phyloP scores from a whole-genome alignment of 306 rosid genomes.

The Ammopiptanthus mongolicus region DNA sequence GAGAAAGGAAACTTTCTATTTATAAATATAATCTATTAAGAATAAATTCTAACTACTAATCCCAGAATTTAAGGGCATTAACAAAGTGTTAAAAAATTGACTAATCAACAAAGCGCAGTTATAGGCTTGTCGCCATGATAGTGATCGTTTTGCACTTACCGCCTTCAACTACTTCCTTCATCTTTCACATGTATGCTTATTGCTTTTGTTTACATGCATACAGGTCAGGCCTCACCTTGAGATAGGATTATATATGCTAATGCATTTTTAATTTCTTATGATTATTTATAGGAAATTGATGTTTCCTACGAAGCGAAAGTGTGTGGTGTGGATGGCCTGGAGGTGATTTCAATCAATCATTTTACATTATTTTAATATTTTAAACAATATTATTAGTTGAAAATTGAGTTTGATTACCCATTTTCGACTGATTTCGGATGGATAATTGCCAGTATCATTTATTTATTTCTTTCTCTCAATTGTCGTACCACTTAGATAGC shows the following conservation, averaged over 20 bases:
- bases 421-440: too few species aligned
- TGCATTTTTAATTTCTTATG: not conserved
- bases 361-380: too few species aligned
- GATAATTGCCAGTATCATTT: too few species aligned
- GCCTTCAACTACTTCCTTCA: not conserved
- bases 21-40: not conserved
- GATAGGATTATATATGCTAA: not conserved
- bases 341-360: too few species aligned
- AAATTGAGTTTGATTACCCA: too few species aligned
- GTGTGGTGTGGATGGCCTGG: too few species aligned
- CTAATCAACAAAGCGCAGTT: slow-evolving; percentile 3
- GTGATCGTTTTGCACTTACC: not conserved
- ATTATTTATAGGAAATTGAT: too few species aligned
- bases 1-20: slow-evolving; percentile 4
- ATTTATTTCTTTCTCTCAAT: too few species aligned
- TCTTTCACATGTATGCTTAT: slow-evolving; percentile 20
- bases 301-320: too few species aligned
- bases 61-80: slow-evolving; percentile 23
- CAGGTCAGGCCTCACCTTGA: not conserved
- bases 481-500: too few species aligned
- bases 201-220: not conserved
- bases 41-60: not conserved
- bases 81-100: slow-evolving; percentile 13
- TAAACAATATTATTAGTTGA: too few species aligned
- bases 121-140: slow-evolving; percentile 12